A percentile compares a stretch with the other conserved stretches of the same genome.
Conservation (phyloP, 73 alveolate genomes). For the Paramecium sexaurelia region DNA sequence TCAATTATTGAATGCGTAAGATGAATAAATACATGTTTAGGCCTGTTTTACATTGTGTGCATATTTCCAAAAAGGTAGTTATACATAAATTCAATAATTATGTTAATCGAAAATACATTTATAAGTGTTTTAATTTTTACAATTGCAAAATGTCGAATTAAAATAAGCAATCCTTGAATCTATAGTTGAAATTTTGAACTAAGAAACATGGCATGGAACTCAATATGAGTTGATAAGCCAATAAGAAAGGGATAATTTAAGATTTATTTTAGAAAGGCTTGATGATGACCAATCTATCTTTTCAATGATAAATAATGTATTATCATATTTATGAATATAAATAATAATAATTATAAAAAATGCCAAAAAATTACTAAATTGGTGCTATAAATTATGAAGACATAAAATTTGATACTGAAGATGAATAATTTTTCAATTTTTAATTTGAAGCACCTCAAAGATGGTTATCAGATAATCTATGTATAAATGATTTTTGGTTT, state of each 20-base stretch:
- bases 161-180: background rate
- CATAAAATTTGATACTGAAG: background rate
- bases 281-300: background rate
- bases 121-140: background rate
- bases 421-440: background rate
- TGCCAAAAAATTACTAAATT: background rate
- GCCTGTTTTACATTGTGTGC: slow-evolving; percentile 47
- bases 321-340: background rate
- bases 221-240: background rate
- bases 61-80: background rate
- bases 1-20: background rate
- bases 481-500: background rate
- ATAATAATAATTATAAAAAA: background rate
- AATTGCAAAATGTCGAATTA: background rate
- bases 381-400: background rate
- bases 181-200: background rate
- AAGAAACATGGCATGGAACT: background rate
- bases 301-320: slow-evolving; percentile 6
- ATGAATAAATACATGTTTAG: background rate
- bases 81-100: background rate
- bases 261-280: background rate
- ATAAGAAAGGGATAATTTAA: background rate
- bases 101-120: background rate
- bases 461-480: background rate
- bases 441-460: background rate